phyloP scores from a whole-genome alignment of 306 rosid genomes.

The Calophaca sinica region DNA sequence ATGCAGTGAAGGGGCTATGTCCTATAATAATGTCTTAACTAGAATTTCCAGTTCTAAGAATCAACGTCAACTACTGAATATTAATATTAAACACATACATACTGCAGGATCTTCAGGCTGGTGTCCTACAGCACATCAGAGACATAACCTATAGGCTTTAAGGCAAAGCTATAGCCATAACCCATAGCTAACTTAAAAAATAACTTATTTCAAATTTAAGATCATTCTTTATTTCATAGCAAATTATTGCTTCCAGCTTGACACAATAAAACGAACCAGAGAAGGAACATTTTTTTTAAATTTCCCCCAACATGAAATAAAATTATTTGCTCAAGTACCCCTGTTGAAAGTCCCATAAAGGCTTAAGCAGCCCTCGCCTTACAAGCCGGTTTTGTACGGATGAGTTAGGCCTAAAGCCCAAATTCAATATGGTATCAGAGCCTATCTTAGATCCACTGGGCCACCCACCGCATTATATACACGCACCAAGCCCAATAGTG shows the following conservation, averaged over 20 bases:
- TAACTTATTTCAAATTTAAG: conserved; percentile 8
- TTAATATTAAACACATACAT: not conserved
- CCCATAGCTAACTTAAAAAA: not conserved
- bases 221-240: too few relatives aligned
- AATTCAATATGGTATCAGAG: too few relatives aligned
- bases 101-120: not conserved
- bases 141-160: conserved; percentile 16
- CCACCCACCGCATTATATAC: too few relatives aligned
- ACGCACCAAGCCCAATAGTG: too few relatives aligned
- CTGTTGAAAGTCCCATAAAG: too few relatives aligned
- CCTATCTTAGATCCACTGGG: too few relatives aligned
- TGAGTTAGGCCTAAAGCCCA: too few relatives aligned
- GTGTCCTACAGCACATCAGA: not conserved
- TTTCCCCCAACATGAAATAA: conserved; percentile 22
- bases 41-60: conserved; percentile 26
- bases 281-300: conserved; percentile 10
- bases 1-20: not conserved
- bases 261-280: not conserved
- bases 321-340: conserved; percentile 13
- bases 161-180: conserved; percentile 5
- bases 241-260: not conserved
- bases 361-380: too few relatives aligned
- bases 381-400: too few relatives aligned
- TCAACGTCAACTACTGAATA: not conserved
- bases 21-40: conserved; percentile 20